Evolutionary conservation across 148 eudicot species (phyloP).

Genomic region (Amaranthus palmeri): DNA sequence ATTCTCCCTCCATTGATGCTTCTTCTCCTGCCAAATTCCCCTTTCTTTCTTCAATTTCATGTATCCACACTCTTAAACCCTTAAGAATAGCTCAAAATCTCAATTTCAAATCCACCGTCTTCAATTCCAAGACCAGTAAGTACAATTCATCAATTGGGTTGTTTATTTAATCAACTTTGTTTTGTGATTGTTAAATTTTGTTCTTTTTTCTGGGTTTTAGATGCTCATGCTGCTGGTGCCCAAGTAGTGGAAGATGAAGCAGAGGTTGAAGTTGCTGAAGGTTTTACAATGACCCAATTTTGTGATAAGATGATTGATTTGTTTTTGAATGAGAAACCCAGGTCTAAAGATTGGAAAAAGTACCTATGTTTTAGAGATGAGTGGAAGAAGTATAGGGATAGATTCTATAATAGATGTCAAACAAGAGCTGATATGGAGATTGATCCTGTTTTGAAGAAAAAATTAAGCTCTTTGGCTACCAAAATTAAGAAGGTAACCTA

Average conservation of each 20-base stretch:
- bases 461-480: slow-evolving; percentile 42
- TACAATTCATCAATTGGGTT: background rate
- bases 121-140: slow-evolving; percentile 17
- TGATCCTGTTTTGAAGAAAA: slow-evolving; percentile 56
- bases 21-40: slow-evolving; percentile 2
- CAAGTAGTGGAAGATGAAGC: slow-evolving; percentile 37
- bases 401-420: slow-evolving; percentile 63
- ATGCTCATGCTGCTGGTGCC: slow-evolving; percentile 20
- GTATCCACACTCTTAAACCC: slow-evolving; percentile 12
- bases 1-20: slow-evolving; percentile 10
- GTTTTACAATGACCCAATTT: slow-evolving; percentile 75
- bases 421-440: slow-evolving; percentile 51
- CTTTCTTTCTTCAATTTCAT: background rate
- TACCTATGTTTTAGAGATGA: slow-evolving; percentile 83
- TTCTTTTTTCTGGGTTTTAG: slow-evolving; percentile 3
- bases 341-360: slow-evolving; percentile 75
- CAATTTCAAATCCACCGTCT: background rate
- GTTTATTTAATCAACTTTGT: background rate
- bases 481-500: slow-evolving; percentile 66
- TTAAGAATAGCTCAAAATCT: slow-evolving; percentile 1
- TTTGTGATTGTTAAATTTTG: background rate
- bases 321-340: slow-evolving; percentile 83
- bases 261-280: slow-evolving; percentile 70
- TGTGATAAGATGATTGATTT: slow-evolving; percentile 87
- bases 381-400: slow-evolving; percentile 77